Evolutionary conservation across 2,329 filamentous ascomycete species (phyloP), one percentile per base, ranked within the genome.

Genomic region (Esteya vermicola): DNA sequence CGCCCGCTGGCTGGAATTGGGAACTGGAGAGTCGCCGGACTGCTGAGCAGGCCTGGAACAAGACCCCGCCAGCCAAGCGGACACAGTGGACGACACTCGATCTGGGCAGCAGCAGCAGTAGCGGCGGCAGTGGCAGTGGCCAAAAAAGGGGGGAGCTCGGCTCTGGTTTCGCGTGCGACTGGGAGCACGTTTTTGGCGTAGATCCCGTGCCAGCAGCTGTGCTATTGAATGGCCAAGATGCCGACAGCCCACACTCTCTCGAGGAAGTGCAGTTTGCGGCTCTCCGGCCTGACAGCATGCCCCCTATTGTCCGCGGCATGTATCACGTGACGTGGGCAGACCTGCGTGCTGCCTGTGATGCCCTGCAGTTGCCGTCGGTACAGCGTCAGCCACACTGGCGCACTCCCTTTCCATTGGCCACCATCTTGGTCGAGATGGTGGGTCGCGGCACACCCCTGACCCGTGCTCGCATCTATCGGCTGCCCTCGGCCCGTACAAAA

Each of bases 391-490:
- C 49, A 26, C 38, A 43, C 43, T 50, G 51, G 43, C 38, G 28
- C 16, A 22, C 41, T 6, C 31, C 39, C 7, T 47, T 36, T 37
- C 51, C 50, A 36, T 51, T 75, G 28, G 61, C 79, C 39, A 80
- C 75, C 0, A 69, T 88, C 34, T 72, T 70, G 37, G 64, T 96
- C 40, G 75, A 65, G 1, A 67, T 91, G 34, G 54, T 81, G 9
- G 65, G 69, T 30, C 76, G 85, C 41, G 89, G 91, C 21, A 72
- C 80, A 1, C 82, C 79, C 4, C 66, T 62, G 1, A 62, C 75
- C 4, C 83, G 81, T 55, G 85, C 89, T 4, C 75, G 91, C 27
- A 78, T 96, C 47, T 98, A 96, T 59, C 78, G 84, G 13, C 74
- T 96, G 14, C 84, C 89, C n/a, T 57, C 53, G 8, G 44, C 5